These are phyloP conservation scores for Umbellularia californica DNA, from an alignment of 164 flowering plant genomes.

Conservation along the genomic window DNA sequence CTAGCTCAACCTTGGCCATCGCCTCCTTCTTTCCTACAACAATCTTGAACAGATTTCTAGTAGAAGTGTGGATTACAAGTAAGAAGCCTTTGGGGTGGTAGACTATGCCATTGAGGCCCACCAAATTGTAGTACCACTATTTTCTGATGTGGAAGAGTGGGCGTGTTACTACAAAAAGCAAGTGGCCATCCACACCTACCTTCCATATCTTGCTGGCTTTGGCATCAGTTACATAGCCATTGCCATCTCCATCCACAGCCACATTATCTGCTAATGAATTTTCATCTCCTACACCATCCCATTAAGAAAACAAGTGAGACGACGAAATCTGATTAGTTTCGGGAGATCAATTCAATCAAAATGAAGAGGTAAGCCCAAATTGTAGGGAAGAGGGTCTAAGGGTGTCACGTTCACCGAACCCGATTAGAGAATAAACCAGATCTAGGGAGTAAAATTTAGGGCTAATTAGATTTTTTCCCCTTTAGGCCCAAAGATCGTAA, in stretches of 20 bases:
- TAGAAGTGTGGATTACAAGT: slow-evolving; percentile 58
- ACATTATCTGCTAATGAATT: slow-evolving; percentile 81
- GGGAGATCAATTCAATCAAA: background rate
- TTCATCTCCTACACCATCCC: slow-evolving; percentile 44
- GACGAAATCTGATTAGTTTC: background rate
- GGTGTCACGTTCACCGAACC: no score
- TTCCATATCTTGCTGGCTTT: slow-evolving; percentile 71
- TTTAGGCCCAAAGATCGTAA: no score
- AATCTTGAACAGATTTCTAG: slow-evolving; percentile 56
- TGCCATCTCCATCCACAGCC: slow-evolving; percentile 78
- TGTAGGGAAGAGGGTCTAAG: no score
- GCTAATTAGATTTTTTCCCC: no score
- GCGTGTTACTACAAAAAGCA: slow-evolving; percentile 38
- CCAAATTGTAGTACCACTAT: slow-evolving; percentile 67
- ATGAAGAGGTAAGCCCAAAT: no score
- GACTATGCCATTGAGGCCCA: slow-evolving; percentile 73
- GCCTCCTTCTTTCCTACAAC: slow-evolving; percentile 27
- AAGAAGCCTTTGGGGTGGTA: slow-evolving; percentile 82
- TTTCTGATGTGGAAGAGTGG: slow-evolving; percentile 52
- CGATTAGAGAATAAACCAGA: no score
- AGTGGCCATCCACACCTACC: slow-evolving; percentile 55
- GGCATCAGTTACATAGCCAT: slow-evolving; percentile 73
- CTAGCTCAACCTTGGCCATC: slow-evolving; percentile 48
- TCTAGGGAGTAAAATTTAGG: no score
- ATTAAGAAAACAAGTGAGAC: background rate